Conservation (phyloP, 2,329 filamentous ascomycete genomes). For the Ophiostoma tasmaniense region DNA sequence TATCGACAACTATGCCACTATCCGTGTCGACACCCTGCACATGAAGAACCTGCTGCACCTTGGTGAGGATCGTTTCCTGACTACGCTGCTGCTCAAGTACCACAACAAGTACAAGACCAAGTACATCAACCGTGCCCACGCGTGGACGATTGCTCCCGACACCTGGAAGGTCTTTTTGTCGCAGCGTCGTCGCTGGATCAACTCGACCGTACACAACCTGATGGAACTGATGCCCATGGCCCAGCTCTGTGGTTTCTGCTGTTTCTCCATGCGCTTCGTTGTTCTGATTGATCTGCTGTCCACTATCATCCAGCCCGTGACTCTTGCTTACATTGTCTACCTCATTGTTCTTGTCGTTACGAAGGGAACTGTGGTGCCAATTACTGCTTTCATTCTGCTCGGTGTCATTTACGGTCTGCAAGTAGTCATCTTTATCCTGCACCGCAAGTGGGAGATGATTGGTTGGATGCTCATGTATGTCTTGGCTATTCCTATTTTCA, state of each 20-base stretch:
- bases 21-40: conserved; percentile 93
- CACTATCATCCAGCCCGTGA: conserved; percentile 86
- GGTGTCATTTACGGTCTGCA: conserved; percentile 96
- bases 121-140: conserved; percentile 84
- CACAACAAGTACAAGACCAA: conserved; percentile 97
- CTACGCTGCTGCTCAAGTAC: conserved; percentile 84
- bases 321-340: conserved; percentile 81
- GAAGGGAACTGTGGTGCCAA: conserved; percentile 58
- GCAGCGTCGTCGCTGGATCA: conserved; percentile 98
- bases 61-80: conserved; percentile 95
- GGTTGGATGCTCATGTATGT: conserved; percentile 99
- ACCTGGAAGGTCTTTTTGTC: conserved; percentile 92
- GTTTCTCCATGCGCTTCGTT: conserved; percentile 98
- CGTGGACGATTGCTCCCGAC: conserved; percentile 95
- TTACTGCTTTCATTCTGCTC: conserved; percentile 82
- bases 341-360: conserved; percentile 66
- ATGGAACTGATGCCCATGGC: conserved; percentile 89
- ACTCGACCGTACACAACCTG: conserved; percentile 96
- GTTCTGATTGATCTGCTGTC: conserved; percentile 91
- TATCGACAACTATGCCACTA: conserved; percentile 78
- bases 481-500: conserved; percentile 82
- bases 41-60: conserved; percentile 98
- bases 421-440: conserved; percentile 91
- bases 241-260: conserved; percentile 98
- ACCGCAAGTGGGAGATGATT: conserved; percentile 98